These are phyloP conservation scores for Trichoderma sp. DNA, from an alignment of 2,329 filamentous ascomycete species.

Conservation along the genomic window DNA sequence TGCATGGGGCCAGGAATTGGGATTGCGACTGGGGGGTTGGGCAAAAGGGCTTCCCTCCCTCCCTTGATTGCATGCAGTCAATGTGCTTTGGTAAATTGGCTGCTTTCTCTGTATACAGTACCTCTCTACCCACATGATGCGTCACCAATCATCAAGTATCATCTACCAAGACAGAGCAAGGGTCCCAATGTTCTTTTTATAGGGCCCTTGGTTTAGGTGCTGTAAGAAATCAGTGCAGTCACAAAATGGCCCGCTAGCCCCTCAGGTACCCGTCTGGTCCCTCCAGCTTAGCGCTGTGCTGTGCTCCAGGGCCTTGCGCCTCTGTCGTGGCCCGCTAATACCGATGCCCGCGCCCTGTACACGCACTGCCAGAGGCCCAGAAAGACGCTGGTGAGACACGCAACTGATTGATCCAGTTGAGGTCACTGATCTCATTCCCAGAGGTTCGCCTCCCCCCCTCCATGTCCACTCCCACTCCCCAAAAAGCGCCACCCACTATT, in stretches of 20 bases:
- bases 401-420: neutral
- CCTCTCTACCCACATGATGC: too few species aligned
- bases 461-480: neutral
- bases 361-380: neutral
- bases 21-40: neutral
- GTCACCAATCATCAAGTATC: too few species aligned
- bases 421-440: neutral
- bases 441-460: neutral
- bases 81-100: neutral
- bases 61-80: neutral
- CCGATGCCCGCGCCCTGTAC: constrained; percentile 14
- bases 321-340: constrained; percentile 5
- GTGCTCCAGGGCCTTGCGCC: constrained; percentile 14
- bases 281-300: constrained; percentile 1
- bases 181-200: neutral
- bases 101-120: neutral
- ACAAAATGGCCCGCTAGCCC: neutral
- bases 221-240: constrained; percentile 5
- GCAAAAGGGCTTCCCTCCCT: neutral
- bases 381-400: constrained; percentile 11
- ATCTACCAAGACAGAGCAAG: neutral
- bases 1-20: neutral
- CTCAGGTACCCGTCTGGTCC: constrained; percentile 12
- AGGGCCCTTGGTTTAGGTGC: neutral
- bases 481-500: neutral